A percentile compares a stretch with the other conserved stretches of the same genome.
phyloP scores from a whole-genome alignment of 352 stramenopile genomes.

The Hyaloperonospora brassicae region DNA sequence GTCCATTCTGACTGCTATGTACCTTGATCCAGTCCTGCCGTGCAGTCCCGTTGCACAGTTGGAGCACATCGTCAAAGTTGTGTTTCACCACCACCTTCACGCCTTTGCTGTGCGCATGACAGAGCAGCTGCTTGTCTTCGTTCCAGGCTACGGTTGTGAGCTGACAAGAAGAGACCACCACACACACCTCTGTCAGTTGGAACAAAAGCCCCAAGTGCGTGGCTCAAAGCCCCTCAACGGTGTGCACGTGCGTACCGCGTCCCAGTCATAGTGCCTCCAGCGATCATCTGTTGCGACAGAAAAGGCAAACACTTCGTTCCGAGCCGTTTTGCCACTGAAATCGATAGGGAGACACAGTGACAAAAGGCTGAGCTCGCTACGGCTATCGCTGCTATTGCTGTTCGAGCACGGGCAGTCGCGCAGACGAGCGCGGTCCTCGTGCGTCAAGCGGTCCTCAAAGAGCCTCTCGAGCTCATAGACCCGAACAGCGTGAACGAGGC shows the following conservation, averaged over 20 bases:
- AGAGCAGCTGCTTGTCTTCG: slow-evolving; percentile 71
- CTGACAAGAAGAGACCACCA: slow-evolving; percentile 7
- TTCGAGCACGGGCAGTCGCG: slow-evolving; percentile 40
- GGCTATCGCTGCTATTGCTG: slow-evolving; percentile 6
- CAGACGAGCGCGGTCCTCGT: slow-evolving; percentile 29
- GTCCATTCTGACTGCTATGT: background rate
- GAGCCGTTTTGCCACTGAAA: slow-evolving; percentile 11
- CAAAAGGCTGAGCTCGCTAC: slow-evolving; percentile 1
- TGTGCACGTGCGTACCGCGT: slow-evolving; percentile 22
- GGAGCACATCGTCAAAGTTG: slow-evolving; percentile 64
- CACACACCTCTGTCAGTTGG: too few species aligned
- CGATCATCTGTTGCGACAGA: slow-evolving; percentile 49
- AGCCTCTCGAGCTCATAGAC: slow-evolving; percentile 21
- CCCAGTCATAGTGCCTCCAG: slow-evolving; percentile 79
- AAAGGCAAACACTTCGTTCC: slow-evolving; percentile 74
- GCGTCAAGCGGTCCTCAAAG: slow-evolving; percentile 17
- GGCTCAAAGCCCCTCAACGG: background rate
- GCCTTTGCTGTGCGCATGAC: slow-evolving; percentile 64
- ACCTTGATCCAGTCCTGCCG: slow-evolving; percentile 54
- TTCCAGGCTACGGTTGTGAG: slow-evolving; percentile 83
- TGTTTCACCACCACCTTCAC: slow-evolving; percentile 77
- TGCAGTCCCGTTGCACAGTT: slow-evolving; percentile 45
- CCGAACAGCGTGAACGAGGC: slow-evolving; percentile 2
- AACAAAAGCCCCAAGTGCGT: background rate
- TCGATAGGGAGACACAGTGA: slow-evolving; percentile 55